Conservation (phyloP, 352 stramenopile genomes). For the Phytopythium mirpurense region DNA sequence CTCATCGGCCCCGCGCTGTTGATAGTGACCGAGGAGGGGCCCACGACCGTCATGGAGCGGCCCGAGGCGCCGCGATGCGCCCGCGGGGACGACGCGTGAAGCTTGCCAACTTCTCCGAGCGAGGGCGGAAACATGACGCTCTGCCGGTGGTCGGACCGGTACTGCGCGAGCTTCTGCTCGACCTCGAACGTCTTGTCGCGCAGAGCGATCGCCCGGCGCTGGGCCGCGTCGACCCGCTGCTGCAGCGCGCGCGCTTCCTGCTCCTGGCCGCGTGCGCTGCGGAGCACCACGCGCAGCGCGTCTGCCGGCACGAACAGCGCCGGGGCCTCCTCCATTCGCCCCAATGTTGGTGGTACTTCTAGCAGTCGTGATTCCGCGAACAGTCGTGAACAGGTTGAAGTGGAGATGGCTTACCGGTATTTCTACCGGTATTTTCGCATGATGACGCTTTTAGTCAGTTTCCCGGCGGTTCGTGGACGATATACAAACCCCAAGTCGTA, state of each 20-base stretch:
- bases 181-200: conserved; percentile 30
- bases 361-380: neutral
- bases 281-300: conserved; percentile 32
- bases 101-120: conserved; percentile 2
- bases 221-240: conserved; percentile 28
- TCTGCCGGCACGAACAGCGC: conserved; percentile 39
- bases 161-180: conserved; percentile 42
- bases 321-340: conserved; percentile 3
- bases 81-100: neutral
- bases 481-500: neutral
- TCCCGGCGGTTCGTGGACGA: too few relatives aligned
- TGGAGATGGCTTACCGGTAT: neutral
- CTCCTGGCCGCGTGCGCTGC: conserved; percentile 26
- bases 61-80: neutral
- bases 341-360: neutral
- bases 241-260: conserved; percentile 32
- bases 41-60: neutral
- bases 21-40: neutral
- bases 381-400: neutral
- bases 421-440: too few relatives aligned
- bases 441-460: too few relatives aligned
- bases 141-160: conserved; percentile 40
- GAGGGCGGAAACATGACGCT: conserved; percentile 18
- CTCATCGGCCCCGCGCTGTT: neutral
- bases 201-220: conserved; percentile 29